Percentiles rank a stretch among this genome's conserved stretches.
Evolutionary conservation across 1,284 basidiomycete species (phyloP).

Genomic region (Rhizoctonia solani): DNA sequence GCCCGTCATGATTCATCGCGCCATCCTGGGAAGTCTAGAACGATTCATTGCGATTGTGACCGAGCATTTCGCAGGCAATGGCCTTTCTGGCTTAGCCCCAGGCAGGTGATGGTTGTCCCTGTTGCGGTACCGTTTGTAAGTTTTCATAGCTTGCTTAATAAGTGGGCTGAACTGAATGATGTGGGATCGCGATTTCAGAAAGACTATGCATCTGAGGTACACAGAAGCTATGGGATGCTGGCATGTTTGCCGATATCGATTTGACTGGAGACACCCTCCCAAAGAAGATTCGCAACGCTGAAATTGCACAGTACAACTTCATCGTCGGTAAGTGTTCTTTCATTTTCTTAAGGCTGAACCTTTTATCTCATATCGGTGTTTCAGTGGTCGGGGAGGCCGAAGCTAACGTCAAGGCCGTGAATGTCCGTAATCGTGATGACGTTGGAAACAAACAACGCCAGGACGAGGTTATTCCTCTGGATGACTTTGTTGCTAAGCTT

Average conservation of each 20-base stretch:
- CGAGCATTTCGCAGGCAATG: constrained; percentile 97
- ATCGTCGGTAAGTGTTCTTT: constrained; percentile 75
- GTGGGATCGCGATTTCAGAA: too few relatives aligned
- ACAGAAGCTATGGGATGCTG: constrained; percentile 67
- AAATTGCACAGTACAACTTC: constrained; percentile 95
- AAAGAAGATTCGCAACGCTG: constrained; percentile 95
- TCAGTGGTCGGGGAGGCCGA: constrained; percentile 95
- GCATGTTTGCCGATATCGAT: constrained; percentile 91
- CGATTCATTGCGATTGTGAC: constrained; percentile 97
- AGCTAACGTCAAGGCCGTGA: constrained; percentile 81
- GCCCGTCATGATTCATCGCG: constrained; percentile 98
- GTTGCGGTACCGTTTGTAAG: constrained; percentile 85
- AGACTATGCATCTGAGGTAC: constrained; percentile 86
- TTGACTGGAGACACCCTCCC: constrained; percentile 89
- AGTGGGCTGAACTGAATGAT: too few relatives aligned
- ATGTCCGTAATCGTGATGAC: constrained; percentile 93
- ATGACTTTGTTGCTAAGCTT: constrained; percentile 67
- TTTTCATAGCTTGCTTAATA: constrained; percentile 41
- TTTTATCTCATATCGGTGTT: constrained; percentile 7
- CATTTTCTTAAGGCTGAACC: constrained; percentile 10
- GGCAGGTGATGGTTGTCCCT: constrained; percentile 93
- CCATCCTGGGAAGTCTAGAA: constrained; percentile 93
- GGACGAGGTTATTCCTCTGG: constrained; percentile 64
- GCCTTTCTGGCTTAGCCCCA: constrained; percentile 98
- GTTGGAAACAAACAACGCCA: constrained; percentile 78